Base-by-base conservation (phyloP, 2,329 filamentous ascomycete species). In the Paecilomyces formosus region DNA sequence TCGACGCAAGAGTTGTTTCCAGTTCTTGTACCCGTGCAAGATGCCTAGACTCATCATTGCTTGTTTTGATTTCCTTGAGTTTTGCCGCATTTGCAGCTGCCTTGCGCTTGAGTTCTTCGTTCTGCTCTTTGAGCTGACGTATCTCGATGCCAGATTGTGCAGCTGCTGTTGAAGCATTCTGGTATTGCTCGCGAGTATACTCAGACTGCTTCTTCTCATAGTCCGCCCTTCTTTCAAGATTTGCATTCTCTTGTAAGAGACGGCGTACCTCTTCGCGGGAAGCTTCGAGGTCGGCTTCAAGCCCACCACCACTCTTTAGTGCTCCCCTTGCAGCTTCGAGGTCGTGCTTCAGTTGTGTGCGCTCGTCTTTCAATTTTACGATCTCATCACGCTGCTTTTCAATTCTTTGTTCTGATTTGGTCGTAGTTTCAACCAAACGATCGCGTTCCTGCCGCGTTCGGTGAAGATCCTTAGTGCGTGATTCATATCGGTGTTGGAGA, bases 401-500 rank as follows among this genome's bases (percentile, higher is more conserved):
- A 3, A 71, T 53, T 33, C 68, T 68, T 52, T 70, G 64, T 50
- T 74, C 70, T 1, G 65, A 60, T 5, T 69, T 66, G 15, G 61
- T 62, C 30, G 69, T 71, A 15, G 63, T 63, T 39, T 72, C 70
- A 3, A 60, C 55, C n/a, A 74, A 59, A 7, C 59, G 53, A 55
- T 76, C 72, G 3, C 72, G 72, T 55, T 76, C 72, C 54, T 68
- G 68, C 22, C 75, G 71, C 15, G 70, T 63, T 55, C 69, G 68
- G 61, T 76, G 73, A 13, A 75, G 59, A 53, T 77, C 70, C 8
- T 66, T 69, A 18, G 66, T 71, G 58, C 71, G 71, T 54, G 62
- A 73, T 65, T 80, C 78, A 59, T 78, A 79, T 55, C 77, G 76
- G 65, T 76, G 73, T 62, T 79, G 76, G 9, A 79, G 63, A 7